phyloP scores from a whole-genome alignment of 495 filamentous ascomycete genomes.

The Amphirosellinia nigrospora region DNA sequence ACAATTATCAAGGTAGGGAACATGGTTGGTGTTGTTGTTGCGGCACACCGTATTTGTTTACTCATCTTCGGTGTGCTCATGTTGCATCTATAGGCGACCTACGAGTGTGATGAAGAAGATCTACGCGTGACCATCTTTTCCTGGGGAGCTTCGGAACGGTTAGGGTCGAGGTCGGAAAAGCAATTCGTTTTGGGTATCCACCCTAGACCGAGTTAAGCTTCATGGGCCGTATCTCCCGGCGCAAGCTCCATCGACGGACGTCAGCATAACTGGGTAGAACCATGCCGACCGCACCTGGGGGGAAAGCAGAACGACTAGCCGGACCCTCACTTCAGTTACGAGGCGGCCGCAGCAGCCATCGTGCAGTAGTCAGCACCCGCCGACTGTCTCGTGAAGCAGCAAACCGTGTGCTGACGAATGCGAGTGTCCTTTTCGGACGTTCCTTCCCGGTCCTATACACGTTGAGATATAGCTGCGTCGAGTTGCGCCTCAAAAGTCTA shows the following conservation, averaged over 20 bases:
- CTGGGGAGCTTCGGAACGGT: slow-evolving; percentile 27
- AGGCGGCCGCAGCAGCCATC: slow-evolving; percentile 51
- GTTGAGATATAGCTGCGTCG: slow-evolving; percentile 51
- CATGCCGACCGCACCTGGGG: slow-evolving; percentile 48
- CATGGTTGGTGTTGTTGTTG: background rate
- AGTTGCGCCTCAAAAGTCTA: slow-evolving; percentile 49
- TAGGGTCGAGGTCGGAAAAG: slow-evolving; percentile 18
- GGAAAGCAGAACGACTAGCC: slow-evolving; percentile 35
- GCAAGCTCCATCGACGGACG: slow-evolving; percentile 46
- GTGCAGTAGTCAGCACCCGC: slow-evolving; percentile 46
- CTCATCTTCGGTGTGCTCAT: background rate
- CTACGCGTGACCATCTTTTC: slow-evolving; percentile 21
- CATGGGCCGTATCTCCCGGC: slow-evolving; percentile 44
- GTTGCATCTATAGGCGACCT: background rate
- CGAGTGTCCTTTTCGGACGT: slow-evolving; percentile 47
- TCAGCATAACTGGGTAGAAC: slow-evolving; percentile 43
- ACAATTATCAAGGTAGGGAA: background rate
- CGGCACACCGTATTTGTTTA: background rate
- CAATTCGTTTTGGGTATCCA: slow-evolving; percentile 36
- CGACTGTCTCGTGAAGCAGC: slow-evolving; percentile 46
- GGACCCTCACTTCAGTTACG: too few species aligned
- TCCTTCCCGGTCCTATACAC: slow-evolving; percentile 50
- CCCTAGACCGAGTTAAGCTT: slow-evolving; percentile 43
- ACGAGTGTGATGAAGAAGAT: background rate
- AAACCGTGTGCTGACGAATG: slow-evolving; percentile 45